A percentile compares a stretch with the other conserved stretches of the same genome.
Conservation (phyloP, 192 early-diverging fungal genomes). For the Backusella psychrophila region DNA sequence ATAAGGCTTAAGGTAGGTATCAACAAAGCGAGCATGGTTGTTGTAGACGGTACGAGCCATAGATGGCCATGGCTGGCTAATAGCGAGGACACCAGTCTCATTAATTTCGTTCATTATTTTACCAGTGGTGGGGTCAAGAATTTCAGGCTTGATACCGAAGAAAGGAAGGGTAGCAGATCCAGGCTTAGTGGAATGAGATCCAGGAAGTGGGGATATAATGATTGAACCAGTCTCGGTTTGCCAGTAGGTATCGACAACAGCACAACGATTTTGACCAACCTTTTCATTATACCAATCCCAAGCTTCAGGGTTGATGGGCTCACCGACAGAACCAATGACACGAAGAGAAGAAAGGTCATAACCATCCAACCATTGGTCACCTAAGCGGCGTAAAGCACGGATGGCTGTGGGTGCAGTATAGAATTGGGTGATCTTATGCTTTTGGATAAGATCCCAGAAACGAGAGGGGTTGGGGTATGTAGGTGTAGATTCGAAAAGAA, state of each 20-base stretch:
- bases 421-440: conserved; percentile 93
- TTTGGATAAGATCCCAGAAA: conserved; percentile 82
- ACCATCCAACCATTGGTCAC: conserved; percentile 71
- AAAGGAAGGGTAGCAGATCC: conserved; percentile 95
- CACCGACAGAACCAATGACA: conserved; percentile 92
- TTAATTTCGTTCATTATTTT: conserved; percentile 77
- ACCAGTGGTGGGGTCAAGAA: conserved; percentile 85
- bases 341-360: conserved; percentile 82
- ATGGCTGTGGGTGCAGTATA: conserved; percentile 98
- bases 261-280: conserved; percentile 83
- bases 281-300: conserved; percentile 96
- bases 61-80: conserved; percentile 86
- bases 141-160: conserved; percentile 88
- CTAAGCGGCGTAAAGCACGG: conserved; percentile 84
- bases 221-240: conserved; percentile 91
- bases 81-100: conserved; percentile 88
- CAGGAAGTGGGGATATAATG: conserved; percentile 89
- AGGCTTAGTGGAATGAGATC: conserved; percentile 86
- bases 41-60: conserved; percentile 89
- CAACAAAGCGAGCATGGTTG: conserved; percentile 88
- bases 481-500: conserved; percentile 92
- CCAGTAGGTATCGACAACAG: conserved; percentile 96
- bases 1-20: conserved; percentile 91
- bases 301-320: conserved; percentile 96
- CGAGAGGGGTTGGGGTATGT: conserved; percentile 85